A percentile compares a stretch with the other conserved stretches of the same genome.
Evolutionary conservation across 176 grass and related monocot species (phyloP).

Genomic region (Aegilops sharonensis): DNA sequence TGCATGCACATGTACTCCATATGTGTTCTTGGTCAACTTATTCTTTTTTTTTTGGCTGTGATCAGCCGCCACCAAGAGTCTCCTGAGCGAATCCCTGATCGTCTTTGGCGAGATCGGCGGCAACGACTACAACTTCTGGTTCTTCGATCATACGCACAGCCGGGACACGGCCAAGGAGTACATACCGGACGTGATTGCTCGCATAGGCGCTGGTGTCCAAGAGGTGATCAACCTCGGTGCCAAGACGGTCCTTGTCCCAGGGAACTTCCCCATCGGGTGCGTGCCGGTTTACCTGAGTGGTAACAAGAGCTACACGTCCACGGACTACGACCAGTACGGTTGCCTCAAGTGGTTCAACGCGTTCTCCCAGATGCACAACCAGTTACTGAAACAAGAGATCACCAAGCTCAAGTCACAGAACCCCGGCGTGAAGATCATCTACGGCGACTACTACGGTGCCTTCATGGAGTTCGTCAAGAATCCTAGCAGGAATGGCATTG

Average conservation of each 20-base stretch:
- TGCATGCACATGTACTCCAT: no score
- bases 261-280: constrained; percentile 52
- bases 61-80: background rate
- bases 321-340: constrained; percentile 27
- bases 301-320: background rate
- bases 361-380: constrained; percentile 42
- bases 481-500: constrained; percentile 5
- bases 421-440: constrained; percentile 41
- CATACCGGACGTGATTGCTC: constrained; percentile 16
- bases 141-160: background rate
- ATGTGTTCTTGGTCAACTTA: background rate
- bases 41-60: background rate
- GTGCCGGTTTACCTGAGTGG: background rate
- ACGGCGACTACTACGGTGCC: constrained; percentile 41
- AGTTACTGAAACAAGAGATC: constrained; percentile 14
- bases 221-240: constrained; percentile 35
- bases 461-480: constrained; percentile 27
- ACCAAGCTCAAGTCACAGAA: background rate
- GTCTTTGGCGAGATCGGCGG: constrained; percentile 57
- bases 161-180: background rate
- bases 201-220: constrained; percentile 28
- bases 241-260: constrained; percentile 34
- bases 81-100: constrained; percentile 30
- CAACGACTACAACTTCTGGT: constrained; percentile 57
- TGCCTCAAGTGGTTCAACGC: constrained; percentile 47